Base-by-base conservation (phyloP, 2,329 filamentous ascomycete genomes). In the Phyllosticta paracitricarpa region DNA sequence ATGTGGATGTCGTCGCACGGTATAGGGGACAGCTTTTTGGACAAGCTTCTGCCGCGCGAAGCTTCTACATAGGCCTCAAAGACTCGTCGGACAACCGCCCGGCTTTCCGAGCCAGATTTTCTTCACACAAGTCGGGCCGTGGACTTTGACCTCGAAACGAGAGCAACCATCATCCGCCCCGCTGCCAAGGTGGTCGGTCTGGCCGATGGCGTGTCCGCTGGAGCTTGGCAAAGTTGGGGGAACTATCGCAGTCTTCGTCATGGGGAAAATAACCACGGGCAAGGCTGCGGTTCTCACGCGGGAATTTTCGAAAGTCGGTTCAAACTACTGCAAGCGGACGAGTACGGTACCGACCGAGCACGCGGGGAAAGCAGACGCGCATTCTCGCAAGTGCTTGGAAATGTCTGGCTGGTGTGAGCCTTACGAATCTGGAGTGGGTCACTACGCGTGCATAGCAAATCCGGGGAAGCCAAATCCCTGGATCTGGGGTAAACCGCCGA, bases 401-500 rank as follows among this genome's bases (percentile, higher is more conserved):
- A 22, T 22, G 12, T 48, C 7, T 48, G 14, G 40, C 40, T n/a
- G 40, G 17, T 3, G 40, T n/a, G 40, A 48, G 17, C 40, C 40
- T 48, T 48, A 48, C 14, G 40, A 17, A 48, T 56, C 53, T 52
- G 54, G 35, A n/a, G 9, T 22, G 26, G 53, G n/a, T 17, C 25
- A 56, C 51, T 60, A 51, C 59, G 59, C 54, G 59, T 48, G 59
- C 59, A 61, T 55, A 61, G 59, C 53, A 61, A 57, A 61, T 61
- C 59, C 57, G 59, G 59, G 59, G 59, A 53, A 61, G n/a, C 51
- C 51, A 26, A 48, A 25, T 54, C 51, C 40, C 54, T 19, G 59
- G 55, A 40, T 55, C 40, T 61, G 59, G 59, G 59, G 59, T 61
- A 61, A 61, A 57, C 26, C 53, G 48, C 57, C 51, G 48, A 51